phyloP scores from a whole-genome alignment of 306 rosid genomes.

The Mucuna pruriens region DNA sequence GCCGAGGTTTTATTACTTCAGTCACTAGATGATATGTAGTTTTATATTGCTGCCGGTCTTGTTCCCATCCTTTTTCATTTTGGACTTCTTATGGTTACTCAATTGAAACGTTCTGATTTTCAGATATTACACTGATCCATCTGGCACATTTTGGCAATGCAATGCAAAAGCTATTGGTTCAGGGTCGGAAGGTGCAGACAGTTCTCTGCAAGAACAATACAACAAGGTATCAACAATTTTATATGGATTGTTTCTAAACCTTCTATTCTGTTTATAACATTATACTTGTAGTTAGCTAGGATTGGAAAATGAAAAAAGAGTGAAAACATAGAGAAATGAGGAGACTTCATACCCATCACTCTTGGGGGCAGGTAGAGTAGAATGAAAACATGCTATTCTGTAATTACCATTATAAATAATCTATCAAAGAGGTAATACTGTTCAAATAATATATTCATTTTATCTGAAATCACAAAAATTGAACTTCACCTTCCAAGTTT shows the following conservation, averaged over 20 bases:
- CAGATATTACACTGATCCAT: slow-evolving; percentile 96
- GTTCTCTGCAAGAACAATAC: slow-evolving; percentile 97
- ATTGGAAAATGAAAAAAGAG: slow-evolving; percentile 3
- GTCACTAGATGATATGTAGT: neutral
- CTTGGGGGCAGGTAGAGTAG: neutral
- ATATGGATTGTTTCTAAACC: neutral
- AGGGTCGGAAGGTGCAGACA: slow-evolving; percentile 98
- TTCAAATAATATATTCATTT: neutral
- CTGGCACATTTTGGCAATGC: slow-evolving; percentile 99
- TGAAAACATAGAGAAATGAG: slow-evolving; percentile 6
- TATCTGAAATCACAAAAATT: neutral
- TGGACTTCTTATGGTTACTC: slow-evolving; percentile 15
- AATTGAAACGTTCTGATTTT: slow-evolving; percentile 37
- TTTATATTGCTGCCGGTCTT: neutral
- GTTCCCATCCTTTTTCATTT: neutral
- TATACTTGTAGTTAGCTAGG: slow-evolving; percentile 5
- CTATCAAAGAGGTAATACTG: neutral
- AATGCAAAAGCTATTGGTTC: slow-evolving; percentile 98
- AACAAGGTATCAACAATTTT: slow-evolving; percentile 65
- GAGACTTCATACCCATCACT: neutral
- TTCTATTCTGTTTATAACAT: neutral
- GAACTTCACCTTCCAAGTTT: neutral
- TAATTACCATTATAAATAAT: neutral
- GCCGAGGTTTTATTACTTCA: neutral
- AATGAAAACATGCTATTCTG: neutral